phyloP scores from a whole-genome alignment of 495 filamentous ascomycete species.

The Hypoxylon fragiforme region DNA sequence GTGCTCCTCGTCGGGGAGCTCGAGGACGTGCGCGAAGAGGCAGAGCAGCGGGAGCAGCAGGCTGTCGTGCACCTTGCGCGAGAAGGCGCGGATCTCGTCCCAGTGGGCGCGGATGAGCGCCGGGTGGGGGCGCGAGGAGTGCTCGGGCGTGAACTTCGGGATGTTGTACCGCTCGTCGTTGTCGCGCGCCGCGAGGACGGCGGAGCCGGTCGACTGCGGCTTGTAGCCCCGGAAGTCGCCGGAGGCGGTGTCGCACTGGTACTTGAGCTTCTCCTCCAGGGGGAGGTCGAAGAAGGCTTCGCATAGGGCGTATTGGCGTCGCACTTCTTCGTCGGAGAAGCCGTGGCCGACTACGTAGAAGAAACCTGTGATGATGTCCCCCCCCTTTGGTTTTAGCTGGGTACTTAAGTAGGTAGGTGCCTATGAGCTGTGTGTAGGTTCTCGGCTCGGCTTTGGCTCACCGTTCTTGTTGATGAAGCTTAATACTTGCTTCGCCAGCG shows the following conservation, averaged over 20 bases:
- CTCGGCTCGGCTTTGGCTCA: slow-evolving; percentile 4
- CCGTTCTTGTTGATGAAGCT: slow-evolving; percentile 41
- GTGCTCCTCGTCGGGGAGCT: slow-evolving; percentile 57
- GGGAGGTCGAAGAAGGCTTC: slow-evolving; percentile 58
- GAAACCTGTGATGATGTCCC: no score
- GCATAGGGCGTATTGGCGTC: slow-evolving; percentile 59
- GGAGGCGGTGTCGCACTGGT: slow-evolving; percentile 48
- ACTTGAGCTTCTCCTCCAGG: slow-evolving; percentile 59
- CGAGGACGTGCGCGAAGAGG: slow-evolving; percentile 55
- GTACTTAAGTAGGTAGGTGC: no score
- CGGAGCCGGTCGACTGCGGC: slow-evolving; percentile 37
- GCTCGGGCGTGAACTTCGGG: slow-evolving; percentile 53
- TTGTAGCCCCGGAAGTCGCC: slow-evolving; percentile 54
- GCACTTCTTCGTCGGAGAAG: slow-evolving; percentile 58
- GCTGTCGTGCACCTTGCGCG: slow-evolving; percentile 50
- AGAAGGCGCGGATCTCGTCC: slow-evolving; percentile 53
- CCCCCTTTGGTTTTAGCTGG: no score
- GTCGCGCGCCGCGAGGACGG: slow-evolving; percentile 44
- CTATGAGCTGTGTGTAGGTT: no score
- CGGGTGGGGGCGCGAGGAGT: slow-evolving; percentile 49
- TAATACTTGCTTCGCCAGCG: slow-evolving; percentile 55
- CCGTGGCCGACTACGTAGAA: slow-evolving; percentile 62
- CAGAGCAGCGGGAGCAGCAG: slow-evolving; percentile 50
- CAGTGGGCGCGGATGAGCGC: slow-evolving; percentile 44
- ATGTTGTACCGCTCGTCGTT: slow-evolving; percentile 62